Evolutionary conservation across 2,329 filamentous ascomycete genomes (phyloP), one percentile per base, ranked within the genome.

Genomic region (Parastagonospora avenae): DNA sequence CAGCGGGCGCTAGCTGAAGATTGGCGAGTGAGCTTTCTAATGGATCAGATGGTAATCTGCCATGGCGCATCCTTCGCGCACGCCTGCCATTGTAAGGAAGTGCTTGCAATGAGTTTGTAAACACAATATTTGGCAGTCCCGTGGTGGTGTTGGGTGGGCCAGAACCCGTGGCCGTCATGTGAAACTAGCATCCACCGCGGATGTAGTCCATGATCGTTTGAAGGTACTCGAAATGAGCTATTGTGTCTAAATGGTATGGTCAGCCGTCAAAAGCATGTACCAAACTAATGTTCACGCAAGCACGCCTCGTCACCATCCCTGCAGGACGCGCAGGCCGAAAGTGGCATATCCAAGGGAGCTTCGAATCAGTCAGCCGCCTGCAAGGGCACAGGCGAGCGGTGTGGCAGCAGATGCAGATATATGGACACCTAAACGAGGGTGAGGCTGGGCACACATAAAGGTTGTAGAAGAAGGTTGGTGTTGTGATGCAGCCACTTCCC

Each of bases 281-380:
- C 52, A 54, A 63, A 59, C 58, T 48, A 63, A 58, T 48, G 64
- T 69, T 68, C 63, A 60, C 66, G 63, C 64, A 64, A 57, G 52
- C 53, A 57, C 19, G 50, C 54, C 48, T 59, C 48, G 55, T 59
- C 56, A 56, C 42, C 46, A 16, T 49, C 33, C 19, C 38, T 35
- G 40, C 15, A 50, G 35, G 51, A 58, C 48, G 59, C 60, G 56
- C 44, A 61, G 42, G 48, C 52, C 39, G 42, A 42, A 56, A 28
- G 39, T 43, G 46, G 53, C 42, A 49, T 49, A 50, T 33, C 14
- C 35, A 38, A 44, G 45, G 47, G 42, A 42, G 48, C 55, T 44
- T 58, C 49, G 46, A 48, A 54, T 57, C 57, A 54, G 66, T 64
- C 62, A 68, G 64, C 64, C 46, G 27, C 46, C 40, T 43, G 39